Conservation (phyloP, 2,329 filamentous ascomycete species). For the Fonsecaea multimorphosa region DNA sequence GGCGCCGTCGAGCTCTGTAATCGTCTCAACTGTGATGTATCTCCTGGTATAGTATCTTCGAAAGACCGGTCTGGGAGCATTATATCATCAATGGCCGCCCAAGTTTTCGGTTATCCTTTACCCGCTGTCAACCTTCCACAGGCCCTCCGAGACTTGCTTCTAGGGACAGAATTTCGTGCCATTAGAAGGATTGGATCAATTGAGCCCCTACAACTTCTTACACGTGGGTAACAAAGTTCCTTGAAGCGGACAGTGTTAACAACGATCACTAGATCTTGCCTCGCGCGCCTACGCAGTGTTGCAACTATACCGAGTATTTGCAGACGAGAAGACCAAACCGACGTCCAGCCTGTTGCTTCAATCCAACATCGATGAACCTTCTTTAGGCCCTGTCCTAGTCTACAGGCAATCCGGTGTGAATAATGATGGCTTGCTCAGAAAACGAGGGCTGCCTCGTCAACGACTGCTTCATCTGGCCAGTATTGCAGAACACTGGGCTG, state of each 20-base stretch:
- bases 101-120: slow-evolving; percentile 13
- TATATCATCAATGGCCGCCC: slow-evolving; percentile 18
- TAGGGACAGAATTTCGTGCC: slow-evolving; percentile 3
- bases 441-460: not conserved
- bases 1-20: slow-evolving; percentile 9
- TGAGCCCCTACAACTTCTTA: slow-evolving; percentile 21
- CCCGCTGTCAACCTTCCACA: slow-evolving; percentile 16
- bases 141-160: slow-evolving; percentile 9
- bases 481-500: not conserved
- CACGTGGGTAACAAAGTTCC: slow-evolving; percentile 14
- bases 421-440: not conserved
- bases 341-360: not conserved
- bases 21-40: not conserved
- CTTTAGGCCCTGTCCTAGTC: slow-evolving; percentile 20
- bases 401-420: slow-evolving; percentile 10
- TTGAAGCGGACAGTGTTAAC: slow-evolving; percentile 8
- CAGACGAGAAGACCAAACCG: not conserved
- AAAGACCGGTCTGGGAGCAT: slow-evolving; percentile 6
- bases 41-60: not conserved
- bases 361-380: not conserved
- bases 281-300: slow-evolving; percentile 27
- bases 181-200: not conserved
- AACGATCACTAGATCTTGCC: slow-evolving; percentile 23
- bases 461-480: not conserved
- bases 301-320: slow-evolving; percentile 12